These are phyloP conservation scores for Babjeviella inositovora DNA, from an alignment of 805 yeast species.

Conservation along the genomic window DNA sequence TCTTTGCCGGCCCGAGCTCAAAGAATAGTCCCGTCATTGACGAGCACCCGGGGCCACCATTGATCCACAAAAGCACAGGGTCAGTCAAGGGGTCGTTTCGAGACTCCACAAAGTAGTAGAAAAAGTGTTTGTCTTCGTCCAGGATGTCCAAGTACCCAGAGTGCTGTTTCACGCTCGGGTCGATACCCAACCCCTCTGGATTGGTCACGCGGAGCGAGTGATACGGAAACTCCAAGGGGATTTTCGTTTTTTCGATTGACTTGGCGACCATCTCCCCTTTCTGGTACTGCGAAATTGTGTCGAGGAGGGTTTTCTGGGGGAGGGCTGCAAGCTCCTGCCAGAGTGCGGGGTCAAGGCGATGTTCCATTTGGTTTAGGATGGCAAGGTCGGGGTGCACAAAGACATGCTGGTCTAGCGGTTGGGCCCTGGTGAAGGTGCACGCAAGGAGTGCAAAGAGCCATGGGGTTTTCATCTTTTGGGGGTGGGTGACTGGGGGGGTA, in stretches of 20 bases:
- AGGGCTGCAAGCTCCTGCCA: too few species aligned
- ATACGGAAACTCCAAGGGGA: conserved; percentile 19
- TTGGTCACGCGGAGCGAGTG: conserved; percentile 28
- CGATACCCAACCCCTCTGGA: conserved; percentile 19
- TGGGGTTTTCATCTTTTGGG: too few species aligned
- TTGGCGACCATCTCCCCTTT: too few species aligned
- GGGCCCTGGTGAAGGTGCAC: too few species aligned
- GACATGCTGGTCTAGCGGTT: too few species aligned
- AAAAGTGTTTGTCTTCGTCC: conserved; percentile 12
- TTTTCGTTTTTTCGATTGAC: conserved; percentile 4
- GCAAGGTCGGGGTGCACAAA: too few species aligned
- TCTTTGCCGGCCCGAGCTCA: conserved; percentile 13
- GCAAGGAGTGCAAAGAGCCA: too few species aligned
- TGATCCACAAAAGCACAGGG: conserved; percentile 14
- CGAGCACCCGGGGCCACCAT: conserved; percentile 17
- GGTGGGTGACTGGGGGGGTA: too few species aligned
- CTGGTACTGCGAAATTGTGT: too few species aligned
- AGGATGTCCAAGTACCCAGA: conserved; percentile 21
- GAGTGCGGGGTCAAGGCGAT: too few species aligned
- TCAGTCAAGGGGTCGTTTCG: conserved; percentile 15
- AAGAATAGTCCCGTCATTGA: conserved; percentile 13
- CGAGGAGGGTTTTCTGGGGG: too few species aligned
- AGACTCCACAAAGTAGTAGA: conserved; percentile 15
- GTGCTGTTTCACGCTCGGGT: conserved; percentile 17
- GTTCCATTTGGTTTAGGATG: too few species aligned